Conservation (phyloP, 73 alveolate genomes). For the Stentor roeselii region DNA sequence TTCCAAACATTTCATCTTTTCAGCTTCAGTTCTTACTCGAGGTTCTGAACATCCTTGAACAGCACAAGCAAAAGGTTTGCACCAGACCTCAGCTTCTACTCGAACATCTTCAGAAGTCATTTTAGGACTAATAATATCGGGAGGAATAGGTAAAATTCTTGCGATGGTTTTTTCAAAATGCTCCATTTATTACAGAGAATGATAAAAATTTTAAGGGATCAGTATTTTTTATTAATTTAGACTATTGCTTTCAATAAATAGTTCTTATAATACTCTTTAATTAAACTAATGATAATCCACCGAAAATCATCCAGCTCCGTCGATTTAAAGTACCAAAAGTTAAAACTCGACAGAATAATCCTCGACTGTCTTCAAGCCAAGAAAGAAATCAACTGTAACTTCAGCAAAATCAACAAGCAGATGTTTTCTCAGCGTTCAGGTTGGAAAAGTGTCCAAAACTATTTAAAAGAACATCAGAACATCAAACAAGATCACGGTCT, state of each 20-base stretch:
- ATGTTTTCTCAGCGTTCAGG: neutral
- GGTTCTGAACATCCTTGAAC: slow-evolving; percentile 7
- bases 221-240: too few species aligned
- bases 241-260: too few species aligned
- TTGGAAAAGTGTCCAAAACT: neutral
- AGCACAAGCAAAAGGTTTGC: slow-evolving; percentile 26
- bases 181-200: slow-evolving; percentile 20
- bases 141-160: slow-evolving; percentile 18
- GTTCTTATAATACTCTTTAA: too few species aligned
- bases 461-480: neutral
- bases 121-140: neutral
- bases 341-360: neutral
- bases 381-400: neutral
- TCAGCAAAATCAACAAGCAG: neutral
- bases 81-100: slow-evolving; percentile 21
- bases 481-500: neutral
- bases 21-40: neutral
- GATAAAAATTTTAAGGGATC: too few species aligned
- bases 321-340: too few species aligned
- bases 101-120: neutral
- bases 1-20: neutral
- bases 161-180: neutral
- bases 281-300: too few species aligned
- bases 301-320: too few species aligned
- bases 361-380: neutral